A percentile compares a stretch with the other conserved stretches of the same genome.
Evolutionary conservation across 257 asterid species (phyloP).

Genomic region (Misopates orontium): DNA sequence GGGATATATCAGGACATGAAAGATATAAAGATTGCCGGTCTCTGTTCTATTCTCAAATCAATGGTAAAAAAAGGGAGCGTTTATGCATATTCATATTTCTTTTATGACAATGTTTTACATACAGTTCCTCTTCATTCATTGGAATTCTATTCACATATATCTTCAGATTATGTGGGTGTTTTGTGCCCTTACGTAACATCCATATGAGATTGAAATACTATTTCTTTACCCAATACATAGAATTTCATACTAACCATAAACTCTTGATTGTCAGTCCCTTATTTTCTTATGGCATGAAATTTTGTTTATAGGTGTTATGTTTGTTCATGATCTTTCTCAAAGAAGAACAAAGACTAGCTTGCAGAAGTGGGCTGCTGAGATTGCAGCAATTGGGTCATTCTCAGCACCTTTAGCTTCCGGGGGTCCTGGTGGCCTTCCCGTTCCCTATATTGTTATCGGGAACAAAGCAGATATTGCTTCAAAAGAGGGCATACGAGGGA

Average conservation of each 20-base stretch:
- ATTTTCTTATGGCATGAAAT: conserved; percentile 19
- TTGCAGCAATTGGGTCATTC: conserved; percentile 81
- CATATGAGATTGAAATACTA: background rate
- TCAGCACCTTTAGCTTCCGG: conserved; percentile 92
- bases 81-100: conserved; percentile 1
- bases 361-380: conserved; percentile 95
- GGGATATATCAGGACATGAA: conserved; percentile 98
- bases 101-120: background rate
- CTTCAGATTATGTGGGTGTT: background rate
- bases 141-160: conserved; percentile 8
- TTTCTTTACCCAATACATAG: background rate
- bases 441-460: conserved; percentile 86
- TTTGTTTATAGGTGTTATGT: conserved; percentile 69
- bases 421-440: conserved; percentile 98
- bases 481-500: conserved; percentile 68
- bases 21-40: conserved; percentile 92
- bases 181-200: background rate
- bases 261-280: conserved; percentile 26
- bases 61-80: conserved; percentile 53
- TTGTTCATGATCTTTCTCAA: conserved; percentile 95
- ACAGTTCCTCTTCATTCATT: background rate
- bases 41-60: conserved; percentile 89
- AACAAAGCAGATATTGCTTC: conserved; percentile 87
- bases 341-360: conserved; percentile 85
- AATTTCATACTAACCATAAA: too few relatives aligned